Evolutionary conservation across 352 stramenopile species (phyloP), one percentile per base, ranked within the genome.

Genomic region (Globisporangium nunn): DNA sequence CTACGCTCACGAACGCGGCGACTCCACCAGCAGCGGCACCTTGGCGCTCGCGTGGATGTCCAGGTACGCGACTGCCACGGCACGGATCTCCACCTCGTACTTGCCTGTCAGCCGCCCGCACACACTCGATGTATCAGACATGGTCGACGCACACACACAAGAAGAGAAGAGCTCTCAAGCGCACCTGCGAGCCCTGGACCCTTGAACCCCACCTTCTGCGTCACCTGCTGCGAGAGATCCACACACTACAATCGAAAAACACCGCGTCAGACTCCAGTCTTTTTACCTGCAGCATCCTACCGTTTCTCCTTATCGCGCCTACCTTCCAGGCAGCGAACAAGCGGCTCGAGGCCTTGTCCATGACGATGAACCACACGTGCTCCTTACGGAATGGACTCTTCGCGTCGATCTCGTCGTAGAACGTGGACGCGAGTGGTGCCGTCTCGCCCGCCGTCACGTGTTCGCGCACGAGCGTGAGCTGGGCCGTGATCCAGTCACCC

Each of bases 11-110:
- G 17, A 3, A 1, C 29, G 48, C 8, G 49, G 49, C 17, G 37
- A 10, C 18, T 81, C 74, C 5, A 91, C 78, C 14, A 68, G 48
- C 33, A 92, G 30, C 0, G 70, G 53, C 6, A 87, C 50, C 18
- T 41, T 56, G 1, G 62, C 35, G 43, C 67, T 78, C 17, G 77
- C 62, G 23, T 87, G 70, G 8, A 75, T 74, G 54, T 78, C 79
- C 10, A 93, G 56, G 65, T 91, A 91, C 48, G 69, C 62, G 0
- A 71, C 68, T 23, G 75, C 87, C 50, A 89, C 54, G 3, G 81
- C 83, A n/a, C 81, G 75, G n/a, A 91, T 58, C 44, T 93, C 83
- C 23, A 93, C 59, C 35, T 89, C 71, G 66, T 89, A 89, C 37
- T 83, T 81, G 63, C 79, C 83, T 75, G 60, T 23, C 37, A 43